Percentiles rank a stretch among this genome's conserved stretches.
Evolutionary conservation across 129 eudicot genomes (phyloP).

Genomic region (Helianthus tuberosus): DNA sequence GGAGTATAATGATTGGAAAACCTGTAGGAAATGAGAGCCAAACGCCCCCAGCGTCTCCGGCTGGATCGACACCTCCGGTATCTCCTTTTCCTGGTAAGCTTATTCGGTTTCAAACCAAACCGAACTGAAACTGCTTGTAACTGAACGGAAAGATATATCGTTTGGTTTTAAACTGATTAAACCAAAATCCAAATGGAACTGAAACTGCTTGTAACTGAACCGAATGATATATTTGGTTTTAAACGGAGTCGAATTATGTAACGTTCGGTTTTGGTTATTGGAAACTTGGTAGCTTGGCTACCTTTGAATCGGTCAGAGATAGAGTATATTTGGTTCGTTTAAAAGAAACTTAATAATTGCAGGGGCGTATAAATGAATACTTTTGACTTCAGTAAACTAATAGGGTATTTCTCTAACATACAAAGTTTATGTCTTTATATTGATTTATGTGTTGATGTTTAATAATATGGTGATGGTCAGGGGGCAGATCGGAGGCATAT

Average conservation of each 20-base stretch:
- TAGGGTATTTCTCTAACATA: no score
- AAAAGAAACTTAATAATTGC: conserved; percentile 1
- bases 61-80: conserved; percentile 86
- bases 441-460: background rate
- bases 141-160: background rate
- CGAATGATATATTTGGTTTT: no score
- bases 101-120: conserved; percentile 1
- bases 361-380: background rate
- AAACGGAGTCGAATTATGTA: no score
- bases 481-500: conserved; percentile 68
- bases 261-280: no score
- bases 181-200: no score
- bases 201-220: no score
- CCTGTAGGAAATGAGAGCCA: conserved; percentile 51
- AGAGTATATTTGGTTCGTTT: no score
- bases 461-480: conserved; percentile 22
- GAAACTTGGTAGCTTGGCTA: no score
- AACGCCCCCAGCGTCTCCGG: conserved; percentile 87
- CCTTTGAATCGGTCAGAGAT: no score
- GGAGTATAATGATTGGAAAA: conserved; percentile 88
- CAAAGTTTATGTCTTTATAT: background rate
- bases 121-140: no score
- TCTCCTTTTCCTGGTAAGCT: conserved; percentile 92
- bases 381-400: background rate
- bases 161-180: background rate